These are phyloP conservation scores for Kwoniella bestiolae DNA, from an alignment of 768 basidiomycete species.

Conservation along the genomic window DNA sequence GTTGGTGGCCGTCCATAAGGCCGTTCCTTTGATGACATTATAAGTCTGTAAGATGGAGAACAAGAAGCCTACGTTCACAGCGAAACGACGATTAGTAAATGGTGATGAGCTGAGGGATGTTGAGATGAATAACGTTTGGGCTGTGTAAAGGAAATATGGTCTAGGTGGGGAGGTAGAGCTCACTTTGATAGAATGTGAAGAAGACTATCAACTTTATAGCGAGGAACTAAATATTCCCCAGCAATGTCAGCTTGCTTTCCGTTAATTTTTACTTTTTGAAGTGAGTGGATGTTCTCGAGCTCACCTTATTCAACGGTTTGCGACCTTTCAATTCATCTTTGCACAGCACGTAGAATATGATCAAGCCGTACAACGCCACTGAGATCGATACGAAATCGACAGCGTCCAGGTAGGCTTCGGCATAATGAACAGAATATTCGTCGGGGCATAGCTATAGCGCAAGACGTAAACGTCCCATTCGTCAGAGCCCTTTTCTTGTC, in stretches of 20 bases:
- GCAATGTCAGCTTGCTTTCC: not conserved
- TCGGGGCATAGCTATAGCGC: constrained; percentile 34
- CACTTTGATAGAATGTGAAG: constrained; percentile 85
- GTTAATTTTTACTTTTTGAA: not conserved
- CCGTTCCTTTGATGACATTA: constrained; percentile 72
- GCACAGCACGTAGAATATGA: constrained; percentile 81
- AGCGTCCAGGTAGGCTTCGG: constrained; percentile 58
- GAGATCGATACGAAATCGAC: constrained; percentile 83
- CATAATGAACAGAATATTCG: constrained; percentile 43
- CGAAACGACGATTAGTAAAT: not conserved
- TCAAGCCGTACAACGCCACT: constrained; percentile 83
- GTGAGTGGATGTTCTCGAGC: not conserved
- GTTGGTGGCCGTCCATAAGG: constrained; percentile 82
- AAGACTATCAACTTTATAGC: constrained; percentile 79
- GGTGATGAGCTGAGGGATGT: too few relatives aligned
- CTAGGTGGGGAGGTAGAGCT: constrained; percentile 64
- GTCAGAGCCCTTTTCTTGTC: too few relatives aligned
- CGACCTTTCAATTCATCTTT: constrained; percentile 76
- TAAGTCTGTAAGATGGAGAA: constrained; percentile 68
- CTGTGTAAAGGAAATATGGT: constrained; percentile 58
- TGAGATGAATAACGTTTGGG: not conserved
- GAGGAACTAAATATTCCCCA: constrained; percentile 62
- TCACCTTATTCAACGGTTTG: constrained; percentile 72
- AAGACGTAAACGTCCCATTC: too few relatives aligned
- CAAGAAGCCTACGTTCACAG: constrained; percentile 56